These are phyloP conservation scores for Echeveria elegans DNA, from an alignment of 164 flowering plant species.

Conservation along the genomic window DNA sequence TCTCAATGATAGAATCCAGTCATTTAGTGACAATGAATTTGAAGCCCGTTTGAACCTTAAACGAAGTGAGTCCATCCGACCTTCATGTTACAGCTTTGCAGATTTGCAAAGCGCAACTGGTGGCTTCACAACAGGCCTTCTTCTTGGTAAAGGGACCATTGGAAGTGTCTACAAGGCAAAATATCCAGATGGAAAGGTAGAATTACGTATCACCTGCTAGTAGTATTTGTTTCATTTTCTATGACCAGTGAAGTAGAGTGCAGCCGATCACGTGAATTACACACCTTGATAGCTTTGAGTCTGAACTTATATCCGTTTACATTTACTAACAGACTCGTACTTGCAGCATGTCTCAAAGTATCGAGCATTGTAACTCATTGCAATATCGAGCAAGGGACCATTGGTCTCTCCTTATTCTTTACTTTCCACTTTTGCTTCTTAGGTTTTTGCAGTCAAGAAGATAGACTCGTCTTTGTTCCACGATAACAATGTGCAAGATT, in stretches of 20 bases:
- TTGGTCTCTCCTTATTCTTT: background rate
- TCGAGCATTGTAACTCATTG: too few relatives aligned
- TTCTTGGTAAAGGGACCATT: constrained; percentile 72
- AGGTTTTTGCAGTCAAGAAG: constrained; percentile 76
- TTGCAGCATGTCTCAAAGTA: too few relatives aligned
- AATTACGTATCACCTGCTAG: background rate
- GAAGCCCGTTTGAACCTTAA: constrained; percentile 29
- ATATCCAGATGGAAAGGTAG: constrained; percentile 72
- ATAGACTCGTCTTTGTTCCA: constrained; percentile 41
- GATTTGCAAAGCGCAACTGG: constrained; percentile 72
- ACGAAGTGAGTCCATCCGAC: constrained; percentile 34
- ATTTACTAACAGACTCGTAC: too few relatives aligned
- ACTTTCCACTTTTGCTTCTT: constrained; percentile 11
- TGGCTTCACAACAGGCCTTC: constrained; percentile 46
- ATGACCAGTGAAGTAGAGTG: background rate
- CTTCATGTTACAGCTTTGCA: constrained; percentile 30
- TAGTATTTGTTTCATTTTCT: background rate
- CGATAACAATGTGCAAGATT: constrained; percentile 20
- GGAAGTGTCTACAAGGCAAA: constrained; percentile 82
- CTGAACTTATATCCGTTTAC: too few relatives aligned
- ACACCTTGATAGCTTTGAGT: too few relatives aligned
- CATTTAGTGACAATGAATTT: constrained; percentile 41
- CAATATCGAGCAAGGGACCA: too few relatives aligned
- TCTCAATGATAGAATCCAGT: constrained; percentile 21
- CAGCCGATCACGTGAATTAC: background rate